Base-by-base conservation (phyloP, 139 green algal species). In the Chlorella sp. region DNA sequence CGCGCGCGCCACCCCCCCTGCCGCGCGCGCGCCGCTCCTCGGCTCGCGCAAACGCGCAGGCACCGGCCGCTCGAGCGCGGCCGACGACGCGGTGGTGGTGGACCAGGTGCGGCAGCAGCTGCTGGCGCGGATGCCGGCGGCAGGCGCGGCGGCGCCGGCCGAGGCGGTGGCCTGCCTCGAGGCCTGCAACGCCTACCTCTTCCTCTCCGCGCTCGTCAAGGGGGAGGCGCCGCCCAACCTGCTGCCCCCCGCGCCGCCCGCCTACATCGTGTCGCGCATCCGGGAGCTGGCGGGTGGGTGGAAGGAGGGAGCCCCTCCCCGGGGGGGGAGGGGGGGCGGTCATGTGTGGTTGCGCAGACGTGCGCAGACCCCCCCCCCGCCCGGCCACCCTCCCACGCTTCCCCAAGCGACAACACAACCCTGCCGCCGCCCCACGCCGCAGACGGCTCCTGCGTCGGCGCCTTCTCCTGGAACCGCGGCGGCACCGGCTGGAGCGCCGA, bases 401-500 rank as follows among this genome's bases (percentile, higher is more conserved):
- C n/a, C n/a, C n/a, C n/a, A n/a, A n/a, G n/a, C n/a, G n/a, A n/a
- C n/a, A n/a, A n/a, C n/a, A n/a, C n/a, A n/a, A n/a, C n/a, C n/a
- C n/a, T n/a, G n/a, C n/a, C n/a, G n/a, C n/a, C n/a, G n/a, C n/a
- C n/a, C n/a, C n/a, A n/a, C n/a, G n/a, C n/a, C 74, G 53, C 79
- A 74, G 77, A 80, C 5, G 81, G 85, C 43, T 74, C 84, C 31
- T 91, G 86, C 73, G 38, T 94, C 55, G 73, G 77, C 25, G 85
- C 55, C 21, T 91, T 91, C 42, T 72, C 64, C 5, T 94, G 90
- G 89, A 82, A 83, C 41, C 91, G 81, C 59, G 74, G n/a, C 8
- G 86, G 89, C 17, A 76, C 85, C 23, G 59, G 80, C 7, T 96
- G 92, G 92, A 87, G 35, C 7, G 35, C 71, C 9, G 92, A 96